Evolutionary conservation across 345 rosid species (phyloP), one percentile per base, ranked within the genome.

Genomic region (Xanthoceras sorbifolium): DNA sequence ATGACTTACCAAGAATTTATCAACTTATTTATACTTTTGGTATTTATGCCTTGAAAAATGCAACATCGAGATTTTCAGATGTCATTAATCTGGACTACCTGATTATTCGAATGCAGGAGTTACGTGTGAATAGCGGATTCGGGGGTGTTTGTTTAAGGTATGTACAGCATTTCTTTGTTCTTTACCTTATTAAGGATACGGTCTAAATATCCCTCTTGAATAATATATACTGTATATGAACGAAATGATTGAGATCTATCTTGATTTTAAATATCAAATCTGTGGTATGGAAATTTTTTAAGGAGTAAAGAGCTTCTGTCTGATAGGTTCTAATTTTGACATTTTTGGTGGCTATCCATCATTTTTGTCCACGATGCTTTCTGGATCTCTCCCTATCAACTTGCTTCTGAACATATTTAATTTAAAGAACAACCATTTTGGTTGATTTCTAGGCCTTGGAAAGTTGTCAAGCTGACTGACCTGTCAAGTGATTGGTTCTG

Each of bases 71-170:
- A 42, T 42, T 23, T 75, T 64, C 46, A 25, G 11, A 34, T 59
- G 29, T 18, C 15, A 25, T 66, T 67, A 66, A 73, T 55, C 29
- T 64, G 28, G 66, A 67, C 50, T 65, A 67, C 40, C 44, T 67
- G 71, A 61, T 14, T 22, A 64, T 76, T 64, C 23, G 61, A 73
- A 59, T 89, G 88, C 93, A 96, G 99, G 99, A 94, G 82, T 76
- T 96, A 72, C 93, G 95, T 0, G 94, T 93, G 38, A 86, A 78
- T 80, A 85, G 86, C 73, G 93, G 95, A 66, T 96, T 96, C 36
- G 92, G 99, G 17, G 99, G 98, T 61, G 80, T 96, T 82, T 94
- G 85, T 81, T 79, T 96, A 81, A 96, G 99, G 98, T 92, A 86
- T 57, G 44, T 69, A 57, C 57, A 64, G 8, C 26, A 40, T 14